Conservation (phyloP, 1,284 basidiomycete genomes). For the Hymenochaete sp. region DNA sequence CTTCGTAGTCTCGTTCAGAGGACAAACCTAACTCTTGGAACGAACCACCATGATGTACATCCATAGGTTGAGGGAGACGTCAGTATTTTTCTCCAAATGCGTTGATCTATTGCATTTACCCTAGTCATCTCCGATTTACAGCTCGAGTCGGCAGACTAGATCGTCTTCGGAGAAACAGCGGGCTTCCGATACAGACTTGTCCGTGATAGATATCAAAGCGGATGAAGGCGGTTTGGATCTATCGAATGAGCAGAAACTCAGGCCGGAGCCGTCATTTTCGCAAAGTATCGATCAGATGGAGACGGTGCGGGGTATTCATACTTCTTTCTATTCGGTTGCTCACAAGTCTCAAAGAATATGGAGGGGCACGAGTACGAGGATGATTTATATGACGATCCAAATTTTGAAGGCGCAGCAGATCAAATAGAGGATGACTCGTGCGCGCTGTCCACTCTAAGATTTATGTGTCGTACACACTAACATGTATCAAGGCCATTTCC, state of each 20-base stretch:
- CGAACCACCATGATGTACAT: conserved; percentile 10
- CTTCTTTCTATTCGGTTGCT: background rate
- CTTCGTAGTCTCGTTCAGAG: conserved; percentile 4
- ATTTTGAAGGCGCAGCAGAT: conserved; percentile 15
- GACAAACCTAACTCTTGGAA: background rate
- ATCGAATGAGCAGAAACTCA: too few species aligned
- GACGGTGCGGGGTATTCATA: background rate
- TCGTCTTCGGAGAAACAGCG: conserved; percentile 11
- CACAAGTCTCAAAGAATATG: conserved; percentile 1
- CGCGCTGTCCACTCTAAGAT: too few species aligned
- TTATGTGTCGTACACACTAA: too few species aligned
- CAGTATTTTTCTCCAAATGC: conserved; percentile 1
- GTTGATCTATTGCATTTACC: conserved; percentile 2
- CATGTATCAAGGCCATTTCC: too few species aligned
- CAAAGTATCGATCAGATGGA: background rate
- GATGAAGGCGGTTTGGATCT: conserved; percentile 15
- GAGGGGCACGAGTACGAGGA: conserved; percentile 10
- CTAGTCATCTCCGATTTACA: background rate
- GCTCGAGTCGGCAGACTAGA: conserved; percentile 6
- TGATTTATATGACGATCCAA: conserved; percentile 16
- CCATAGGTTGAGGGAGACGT: conserved; percentile 12
- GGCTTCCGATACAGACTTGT: conserved; percentile 12
- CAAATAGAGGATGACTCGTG: conserved; percentile 18
- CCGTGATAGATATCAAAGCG: conserved; percentile 18
- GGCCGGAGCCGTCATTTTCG: background rate